Base-by-base conservation (phyloP, 208 protist species). In the Leishmania braziliensis region DNA sequence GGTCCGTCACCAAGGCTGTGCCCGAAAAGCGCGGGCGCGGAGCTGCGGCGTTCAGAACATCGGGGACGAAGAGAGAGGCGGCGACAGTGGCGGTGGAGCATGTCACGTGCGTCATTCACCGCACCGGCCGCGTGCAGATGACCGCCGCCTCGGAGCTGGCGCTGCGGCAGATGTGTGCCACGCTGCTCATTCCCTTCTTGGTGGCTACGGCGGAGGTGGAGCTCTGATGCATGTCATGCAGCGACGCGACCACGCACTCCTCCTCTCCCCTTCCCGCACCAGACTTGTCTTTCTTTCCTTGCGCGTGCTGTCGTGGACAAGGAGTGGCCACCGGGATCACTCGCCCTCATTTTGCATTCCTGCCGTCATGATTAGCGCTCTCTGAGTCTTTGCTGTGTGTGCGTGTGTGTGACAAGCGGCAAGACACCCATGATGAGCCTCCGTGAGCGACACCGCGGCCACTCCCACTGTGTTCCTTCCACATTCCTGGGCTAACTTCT, bases 171-270 rank as follows among this genome's bases (percentile, higher is more conserved):
- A n/a, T 86, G 63, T 79, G 72, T 18, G 77, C 65, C 3, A 50
- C 65, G 58, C 51, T 86, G 72, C 54, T 86, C 1, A 76, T 86
- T 26, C 82, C 82, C 0, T 86, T 86, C 65, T 26, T 86, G 3
- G 78, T 86, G 20, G 82, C 82, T 0, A 86, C 82, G 0, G 82
- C 82, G 9, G 75, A 86, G 14, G 26, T 87, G 68, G 43, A 53
- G 46, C 18, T 72, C n/a, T 77, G 56, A 68, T 53, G 68, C 18
- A 48, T 43, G 56, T 48, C 48, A 26, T 26, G 46, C n/a, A 51
- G 12, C 39, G 50, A 60, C 16, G 5, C 29, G 33, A 39, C 14
- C n/a, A 36, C 71, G 5, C 26, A 39, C 16, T 18, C 12, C 16
- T 50, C n/a, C 43, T 29, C 23, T 72, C 12, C 58, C 58, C 12